Evolutionary conservation across 2,329 filamentous ascomycete genomes (phyloP).

Genomic region (Aciculosporium take): DNA sequence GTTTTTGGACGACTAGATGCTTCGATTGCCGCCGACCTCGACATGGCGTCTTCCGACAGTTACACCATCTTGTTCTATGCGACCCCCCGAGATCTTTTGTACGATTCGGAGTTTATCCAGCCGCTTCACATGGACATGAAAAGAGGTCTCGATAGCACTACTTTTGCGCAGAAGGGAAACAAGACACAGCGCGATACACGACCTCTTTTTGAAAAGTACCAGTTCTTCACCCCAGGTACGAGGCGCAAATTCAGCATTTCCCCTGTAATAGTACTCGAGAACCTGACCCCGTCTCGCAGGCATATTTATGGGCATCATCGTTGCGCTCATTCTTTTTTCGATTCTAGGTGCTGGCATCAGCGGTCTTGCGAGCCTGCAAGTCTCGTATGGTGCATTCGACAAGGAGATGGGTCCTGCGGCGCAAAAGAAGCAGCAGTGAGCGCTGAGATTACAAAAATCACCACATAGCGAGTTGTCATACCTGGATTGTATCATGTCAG

Average conservation of each 20-base stretch:
- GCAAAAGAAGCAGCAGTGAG: constrained; percentile 55
- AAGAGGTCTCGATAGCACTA: constrained; percentile 31
- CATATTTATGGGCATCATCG: constrained; percentile 75
- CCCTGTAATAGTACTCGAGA: background rate
- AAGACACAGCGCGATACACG: constrained; percentile 26
- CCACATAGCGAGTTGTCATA: background rate
- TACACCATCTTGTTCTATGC: constrained; percentile 70
- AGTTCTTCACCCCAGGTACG: constrained; percentile 78
- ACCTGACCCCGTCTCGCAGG: constrained; percentile 33
- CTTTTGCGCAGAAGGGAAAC: constrained; percentile 24
- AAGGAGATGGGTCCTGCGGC: constrained; percentile 86
- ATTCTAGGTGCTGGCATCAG: constrained; percentile 68
- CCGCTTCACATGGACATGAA: constrained; percentile 60
- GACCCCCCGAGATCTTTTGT: constrained; percentile 41
- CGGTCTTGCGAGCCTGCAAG: constrained; percentile 66
- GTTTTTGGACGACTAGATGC: constrained; percentile 26
- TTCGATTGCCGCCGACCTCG: constrained; percentile 35
- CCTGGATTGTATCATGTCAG: constrained; percentile 7
- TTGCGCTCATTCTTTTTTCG: constrained; percentile 53
- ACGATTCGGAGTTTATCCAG: constrained; percentile 51
- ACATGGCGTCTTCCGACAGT: constrained; percentile 24
- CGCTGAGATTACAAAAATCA: background rate
- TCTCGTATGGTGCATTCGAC: constrained; percentile 89
- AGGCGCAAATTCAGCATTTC: background rate
- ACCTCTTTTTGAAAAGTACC: constrained; percentile 78